Evolutionary conservation across 805 yeast species (phyloP).

Genomic region (Wickerhamiella lipophila): DNA sequence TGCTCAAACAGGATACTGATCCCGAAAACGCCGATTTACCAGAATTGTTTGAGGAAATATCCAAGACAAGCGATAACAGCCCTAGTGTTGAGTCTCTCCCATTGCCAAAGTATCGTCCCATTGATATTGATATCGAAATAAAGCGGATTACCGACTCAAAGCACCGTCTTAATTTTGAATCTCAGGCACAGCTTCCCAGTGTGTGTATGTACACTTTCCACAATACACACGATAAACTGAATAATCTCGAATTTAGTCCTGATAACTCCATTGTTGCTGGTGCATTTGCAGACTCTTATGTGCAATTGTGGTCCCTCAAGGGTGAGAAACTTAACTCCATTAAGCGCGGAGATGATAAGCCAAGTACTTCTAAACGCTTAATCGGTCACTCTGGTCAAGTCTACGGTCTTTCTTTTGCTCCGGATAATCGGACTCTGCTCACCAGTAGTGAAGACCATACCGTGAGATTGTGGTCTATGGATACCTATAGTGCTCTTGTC

Average conservation of each 20-base stretch:
- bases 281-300: conserved; percentile 85
- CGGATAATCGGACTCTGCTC: conserved; percentile 70
- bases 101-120: conserved; percentile 67
- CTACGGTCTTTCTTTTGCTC: conserved; percentile 79
- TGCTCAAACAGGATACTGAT: conserved; percentile 41
- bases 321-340: conserved; percentile 58
- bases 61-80: conserved; percentile 37
- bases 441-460: conserved; percentile 87
- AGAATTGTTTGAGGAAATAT: conserved; percentile 52
- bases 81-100: conserved; percentile 72
- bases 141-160: conserved; percentile 71
- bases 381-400: conserved; percentile 94
- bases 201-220: conserved; percentile 98
- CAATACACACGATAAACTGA: conserved; percentile 79
- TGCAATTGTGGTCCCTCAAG: conserved; percentile 86
- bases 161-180: conserved; percentile 51
- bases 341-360: conserved; percentile 24
- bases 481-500: conserved; percentile 77
- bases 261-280: conserved; percentile 83
- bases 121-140: conserved; percentile 69
- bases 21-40: conserved; percentile 32
- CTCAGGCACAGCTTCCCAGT: conserved; percentile 75
- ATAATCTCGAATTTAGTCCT: conserved; percentile 74
- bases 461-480: conserved; percentile 86
- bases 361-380: conserved; percentile 35